A percentile compares a stretch with the other conserved stretches of the same genome.
These are phyloP conservation scores for Vitellaria paradoxa DNA, from an alignment of 179 eudicot genomes.

Conservation along the genomic window DNA sequence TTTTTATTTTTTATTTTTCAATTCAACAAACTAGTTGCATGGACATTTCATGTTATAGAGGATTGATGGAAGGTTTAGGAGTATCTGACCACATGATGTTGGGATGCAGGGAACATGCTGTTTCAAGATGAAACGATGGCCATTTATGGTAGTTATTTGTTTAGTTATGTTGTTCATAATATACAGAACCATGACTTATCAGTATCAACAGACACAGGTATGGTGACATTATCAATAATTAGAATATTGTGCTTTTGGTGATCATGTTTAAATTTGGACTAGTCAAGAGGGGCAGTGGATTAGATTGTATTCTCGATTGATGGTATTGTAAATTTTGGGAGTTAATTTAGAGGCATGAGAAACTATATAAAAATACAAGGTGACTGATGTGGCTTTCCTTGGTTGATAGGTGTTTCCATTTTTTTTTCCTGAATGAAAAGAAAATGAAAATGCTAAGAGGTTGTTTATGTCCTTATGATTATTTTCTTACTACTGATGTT, in stretches of 20 bases:
- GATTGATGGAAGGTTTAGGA: not conserved
- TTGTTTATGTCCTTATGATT: not conserved
- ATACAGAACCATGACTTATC: slow-evolving; percentile 79
- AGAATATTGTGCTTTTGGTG: not conserved
- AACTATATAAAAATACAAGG: not conserved
- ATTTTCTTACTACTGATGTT: not conserved
- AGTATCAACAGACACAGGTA: slow-evolving; percentile 71
- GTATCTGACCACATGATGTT: not conserved
- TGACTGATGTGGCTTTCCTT: slow-evolving; percentile 3
- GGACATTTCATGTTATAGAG: not conserved
- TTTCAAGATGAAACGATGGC: slow-evolving; percentile 56
- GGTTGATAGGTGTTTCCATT: not conserved
- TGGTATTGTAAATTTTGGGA: not conserved
- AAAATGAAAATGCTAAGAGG: not conserved
- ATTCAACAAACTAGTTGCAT: not conserved
- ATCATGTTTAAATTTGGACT: not conserved
- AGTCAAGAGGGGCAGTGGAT: not conserved
- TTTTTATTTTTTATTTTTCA: too few relatives aligned
- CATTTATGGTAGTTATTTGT: slow-evolving; percentile 70
- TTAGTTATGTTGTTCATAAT: slow-evolving; percentile 70
- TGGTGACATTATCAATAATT: slow-evolving; percentile 11
- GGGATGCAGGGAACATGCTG: slow-evolving; percentile 62
- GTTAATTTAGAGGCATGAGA: not conserved
- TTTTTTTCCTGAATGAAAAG: not conserved
- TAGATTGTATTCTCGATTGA: not conserved